Evolutionary conservation across 176 grass and related monocot genomes (phyloP), one percentile per base, ranked within the genome.

Genomic region (Zoysia japonica): DNA sequence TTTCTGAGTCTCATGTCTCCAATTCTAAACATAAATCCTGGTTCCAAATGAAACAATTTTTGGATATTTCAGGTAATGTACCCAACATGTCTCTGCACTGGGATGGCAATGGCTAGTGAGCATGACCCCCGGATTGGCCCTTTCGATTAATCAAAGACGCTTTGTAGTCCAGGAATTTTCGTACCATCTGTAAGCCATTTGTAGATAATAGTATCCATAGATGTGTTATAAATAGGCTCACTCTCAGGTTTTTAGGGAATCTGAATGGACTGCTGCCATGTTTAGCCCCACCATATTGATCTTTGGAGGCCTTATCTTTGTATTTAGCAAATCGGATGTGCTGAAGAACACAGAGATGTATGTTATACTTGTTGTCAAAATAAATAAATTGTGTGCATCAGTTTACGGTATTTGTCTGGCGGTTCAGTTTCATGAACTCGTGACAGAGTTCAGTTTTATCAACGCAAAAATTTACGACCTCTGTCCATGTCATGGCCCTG

Each of bases 21-120:
- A 11, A 28, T 20, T 67, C 17, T 55, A 16, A 5, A 15, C 35
- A 3, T 19, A 37, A 3, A 56, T 56, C 16, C 39, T 56, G 39
- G 68, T 37, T 3, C 4, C 19, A 56, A 13, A 79, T 20, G 12
- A 56, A 37, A 55, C 76, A 14, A 50, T 47, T 59, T 39, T 19
- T 7, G 35, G 20, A 35, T 83, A 77, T 77, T 92, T n/a, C 88
- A 99, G 96, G 96, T 99, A 20, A 99, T 99, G 96, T 99, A 92
- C 37, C 96, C 96, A 45, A 99, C 96, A 76, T 99, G 96, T 73
- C 92, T 99, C 38, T 99, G 96, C 87, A 99, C 96, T 4, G 96
- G 96, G 51, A 99, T 99, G 96, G 92, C 96, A 52, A 99, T 99
- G 96, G 96, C 96, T 28, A 99, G 96, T 37, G 96, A 99, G 76